These are phyloP conservation scores for Cryphonectria radicalis DNA, from an alignment of 2,329 filamentous ascomycete genomes.

Conservation along the genomic window DNA sequence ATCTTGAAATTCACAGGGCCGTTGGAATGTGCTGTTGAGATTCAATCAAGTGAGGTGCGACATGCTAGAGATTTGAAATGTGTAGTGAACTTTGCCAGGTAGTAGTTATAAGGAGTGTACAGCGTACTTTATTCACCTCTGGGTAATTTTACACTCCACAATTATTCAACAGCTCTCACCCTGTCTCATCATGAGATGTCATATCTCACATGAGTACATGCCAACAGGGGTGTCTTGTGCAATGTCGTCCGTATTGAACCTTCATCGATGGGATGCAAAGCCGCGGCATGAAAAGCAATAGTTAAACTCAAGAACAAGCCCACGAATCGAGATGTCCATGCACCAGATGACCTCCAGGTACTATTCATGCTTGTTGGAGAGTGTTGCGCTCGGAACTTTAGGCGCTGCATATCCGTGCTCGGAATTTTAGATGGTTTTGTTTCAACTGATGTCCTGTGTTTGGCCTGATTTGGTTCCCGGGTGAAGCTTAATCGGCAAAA, in stretches of 20 bases:
- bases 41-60: background rate
- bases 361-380: background rate
- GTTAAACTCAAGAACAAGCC: background rate
- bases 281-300: background rate
- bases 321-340: background rate
- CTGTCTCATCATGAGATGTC: background rate
- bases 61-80: background rate
- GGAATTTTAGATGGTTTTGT: conserved; percentile 20
- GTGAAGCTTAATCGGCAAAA: conserved; percentile 7
- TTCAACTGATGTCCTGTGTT: conserved; percentile 26
- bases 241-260: background rate
- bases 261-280: background rate
- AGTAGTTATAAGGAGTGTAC: background rate
- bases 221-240: background rate
- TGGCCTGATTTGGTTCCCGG: conserved; percentile 21
- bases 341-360: background rate
- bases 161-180: background rate
- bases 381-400: conserved; percentile 7
- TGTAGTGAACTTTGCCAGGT: background rate
- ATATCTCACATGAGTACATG: background rate
- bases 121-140: no score
- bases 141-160: no score
- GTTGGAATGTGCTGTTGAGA: background rate
- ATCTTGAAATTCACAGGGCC: background rate
- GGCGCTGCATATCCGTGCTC: conserved; percentile 17